Percentiles rank a stretch among this genome's conserved stretches.
Conservation (phyloP, 2,329 filamentous ascomycete species). For the Nannizziopsis barbatae region DNA sequence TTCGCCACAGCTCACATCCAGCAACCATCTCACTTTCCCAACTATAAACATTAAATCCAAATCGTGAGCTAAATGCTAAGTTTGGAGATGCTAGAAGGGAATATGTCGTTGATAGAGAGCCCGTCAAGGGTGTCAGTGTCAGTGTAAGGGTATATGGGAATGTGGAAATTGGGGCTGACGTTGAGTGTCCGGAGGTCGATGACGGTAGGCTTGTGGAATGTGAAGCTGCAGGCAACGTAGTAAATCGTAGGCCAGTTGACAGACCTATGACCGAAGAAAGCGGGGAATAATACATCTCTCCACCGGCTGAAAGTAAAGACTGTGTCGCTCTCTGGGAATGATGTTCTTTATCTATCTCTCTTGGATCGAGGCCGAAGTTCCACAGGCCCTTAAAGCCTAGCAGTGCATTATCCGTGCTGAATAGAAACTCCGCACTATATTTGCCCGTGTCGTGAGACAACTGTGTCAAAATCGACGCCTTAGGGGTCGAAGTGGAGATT, state of each 20-base stretch:
- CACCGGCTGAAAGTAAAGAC: constrained; percentile 78
- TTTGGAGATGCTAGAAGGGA: constrained; percentile 75
- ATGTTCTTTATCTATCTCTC: constrained; percentile 13
- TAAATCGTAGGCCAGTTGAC: constrained; percentile 78
- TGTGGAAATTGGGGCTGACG: constrained; percentile 44
- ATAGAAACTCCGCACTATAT: constrained; percentile 80
- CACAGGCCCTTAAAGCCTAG: constrained; percentile 81
- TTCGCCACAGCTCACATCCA: constrained; percentile 83
- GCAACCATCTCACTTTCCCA: constrained; percentile 92
- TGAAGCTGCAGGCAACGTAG: constrained; percentile 57
- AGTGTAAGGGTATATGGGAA: constrained; percentile 90
- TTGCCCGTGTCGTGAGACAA: constrained; percentile 65
- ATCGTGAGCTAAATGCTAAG: constrained; percentile 74
- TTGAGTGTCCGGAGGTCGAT: constrained; percentile 12
- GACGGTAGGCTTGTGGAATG: constrained; percentile 16
- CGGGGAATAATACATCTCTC: constrained; percentile 89
- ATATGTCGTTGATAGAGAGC: constrained; percentile 82
- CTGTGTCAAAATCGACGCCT: constrained; percentile 37
- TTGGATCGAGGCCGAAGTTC: constrained; percentile 70
- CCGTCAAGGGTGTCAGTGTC: constrained; percentile 88
- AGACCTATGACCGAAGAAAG: constrained; percentile 89
- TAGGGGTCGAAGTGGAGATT: constrained; percentile 35
- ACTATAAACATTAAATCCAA: constrained; percentile 96
- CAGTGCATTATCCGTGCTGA: constrained; percentile 82
- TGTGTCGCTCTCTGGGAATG: constrained; percentile 36